These are phyloP conservation scores for Aspergillus bertholletiae DNA, from an alignment of 495 filamentous ascomycete genomes.

Conservation along the genomic window DNA sequence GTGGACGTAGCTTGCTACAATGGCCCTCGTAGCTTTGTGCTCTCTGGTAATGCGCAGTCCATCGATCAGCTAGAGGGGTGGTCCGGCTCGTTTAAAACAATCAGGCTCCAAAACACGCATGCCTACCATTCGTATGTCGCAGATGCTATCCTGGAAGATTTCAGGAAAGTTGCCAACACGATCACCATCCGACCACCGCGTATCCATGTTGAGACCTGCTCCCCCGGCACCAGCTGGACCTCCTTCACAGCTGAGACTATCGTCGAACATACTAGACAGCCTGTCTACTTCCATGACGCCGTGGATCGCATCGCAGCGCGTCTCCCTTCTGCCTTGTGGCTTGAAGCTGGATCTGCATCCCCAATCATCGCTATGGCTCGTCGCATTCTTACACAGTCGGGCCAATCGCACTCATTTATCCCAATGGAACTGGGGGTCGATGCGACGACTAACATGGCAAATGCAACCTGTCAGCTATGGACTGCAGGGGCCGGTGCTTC, in stretches of 20 bases:
- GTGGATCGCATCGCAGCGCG: slow-evolving; percentile 26
- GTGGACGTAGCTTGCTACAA: slow-evolving; percentile 49
- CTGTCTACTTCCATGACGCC: slow-evolving; percentile 41
- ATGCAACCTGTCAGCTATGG: slow-evolving; percentile 30
- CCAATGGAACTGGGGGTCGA: too few species aligned
- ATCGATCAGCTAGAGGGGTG: slow-evolving; percentile 26
- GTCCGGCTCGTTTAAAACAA: not conserved
- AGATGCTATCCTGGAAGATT: slow-evolving; percentile 29
- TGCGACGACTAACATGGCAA: slow-evolving; percentile 6
- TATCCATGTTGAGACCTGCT: slow-evolving; percentile 29
- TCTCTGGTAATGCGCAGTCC: slow-evolving; percentile 31
- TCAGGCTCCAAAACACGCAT: not conserved
- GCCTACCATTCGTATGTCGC: slow-evolving; percentile 35
- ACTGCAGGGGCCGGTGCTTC: slow-evolving; percentile 14
- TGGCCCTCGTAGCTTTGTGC: slow-evolving; percentile 31
- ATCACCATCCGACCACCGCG: slow-evolving; percentile 23
- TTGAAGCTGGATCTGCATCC: slow-evolving; percentile 39
- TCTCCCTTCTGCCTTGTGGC: slow-evolving; percentile 23
- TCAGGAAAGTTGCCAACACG: slow-evolving; percentile 22
- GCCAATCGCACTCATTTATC: too few species aligned
- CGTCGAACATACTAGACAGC: slow-evolving; percentile 29
- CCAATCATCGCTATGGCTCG: slow-evolving; percentile 27
- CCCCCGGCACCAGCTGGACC: slow-evolving; percentile 9
- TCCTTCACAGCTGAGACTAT: slow-evolving; percentile 11
- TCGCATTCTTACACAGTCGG: too few species aligned